A percentile compares a stretch with the other conserved stretches of the same genome.
Conservation (phyloP, 495 filamentous ascomycete genomes). For the Talaromyces ruber region DNA sequence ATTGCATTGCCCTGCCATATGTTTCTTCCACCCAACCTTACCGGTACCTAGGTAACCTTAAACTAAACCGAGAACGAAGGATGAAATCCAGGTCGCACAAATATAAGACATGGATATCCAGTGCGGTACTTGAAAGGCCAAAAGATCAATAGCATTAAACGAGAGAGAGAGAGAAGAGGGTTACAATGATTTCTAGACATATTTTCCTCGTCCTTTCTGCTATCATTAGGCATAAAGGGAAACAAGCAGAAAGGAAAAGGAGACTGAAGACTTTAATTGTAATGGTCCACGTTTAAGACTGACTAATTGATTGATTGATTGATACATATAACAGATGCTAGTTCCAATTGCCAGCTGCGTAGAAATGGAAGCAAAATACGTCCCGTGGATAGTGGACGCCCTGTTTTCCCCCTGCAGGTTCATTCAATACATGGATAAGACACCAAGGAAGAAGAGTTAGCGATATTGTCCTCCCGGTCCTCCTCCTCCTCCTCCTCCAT, state of each 20-base stretch:
- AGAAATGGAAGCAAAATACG: neutral
- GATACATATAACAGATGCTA: neutral
- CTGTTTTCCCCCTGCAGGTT: neutral
- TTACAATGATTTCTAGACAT: too few relatives aligned
- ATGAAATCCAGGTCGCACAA: too few relatives aligned
- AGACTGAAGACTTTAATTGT: neutral
- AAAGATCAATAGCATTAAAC: too few relatives aligned
- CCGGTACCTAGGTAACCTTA: too few relatives aligned
- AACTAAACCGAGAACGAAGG: too few relatives aligned
- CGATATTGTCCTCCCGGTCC: constrained; percentile 16
- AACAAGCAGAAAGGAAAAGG: neutral
- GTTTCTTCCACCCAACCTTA: too few relatives aligned
- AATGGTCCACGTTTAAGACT: neutral
- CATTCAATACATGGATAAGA: neutral
- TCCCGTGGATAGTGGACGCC: neutral
- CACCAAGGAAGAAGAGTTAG: neutral
- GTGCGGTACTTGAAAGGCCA: too few relatives aligned
- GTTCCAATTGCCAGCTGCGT: neutral
- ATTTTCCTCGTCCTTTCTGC: too few relatives aligned
- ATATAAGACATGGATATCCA: too few relatives aligned
- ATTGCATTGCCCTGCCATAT: too few relatives aligned
- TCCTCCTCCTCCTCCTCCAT: constrained; percentile 27
- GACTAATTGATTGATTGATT: neutral
- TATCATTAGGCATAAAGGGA: too few relatives aligned
- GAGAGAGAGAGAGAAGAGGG: too few relatives aligned